A percentile compares a stretch with the other conserved stretches of the same genome.
phyloP scores from a whole-genome alignment of 1,284 basidiomycete species.

The Peniophora sp. region DNA sequence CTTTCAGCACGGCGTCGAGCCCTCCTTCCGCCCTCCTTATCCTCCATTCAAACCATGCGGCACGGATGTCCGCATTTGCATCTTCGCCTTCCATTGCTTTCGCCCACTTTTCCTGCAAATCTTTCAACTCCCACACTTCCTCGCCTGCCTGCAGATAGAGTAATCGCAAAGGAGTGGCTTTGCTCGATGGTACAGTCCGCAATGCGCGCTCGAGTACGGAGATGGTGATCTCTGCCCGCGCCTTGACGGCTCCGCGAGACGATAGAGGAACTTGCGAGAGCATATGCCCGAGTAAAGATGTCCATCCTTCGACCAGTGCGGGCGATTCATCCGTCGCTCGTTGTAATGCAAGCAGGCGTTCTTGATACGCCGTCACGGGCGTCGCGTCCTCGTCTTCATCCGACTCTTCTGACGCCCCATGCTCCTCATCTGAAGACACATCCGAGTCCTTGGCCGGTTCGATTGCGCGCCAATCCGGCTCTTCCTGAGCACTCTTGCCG shows the following conservation, averaged over 20 bases:
- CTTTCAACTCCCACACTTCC: slow-evolving; percentile 54
- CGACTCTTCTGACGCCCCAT: slow-evolving; percentile 9
- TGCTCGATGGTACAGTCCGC: slow-evolving; percentile 33
- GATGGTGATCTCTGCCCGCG: slow-evolving; percentile 61
- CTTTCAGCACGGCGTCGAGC: slow-evolving; percentile 43
- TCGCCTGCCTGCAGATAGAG: slow-evolving; percentile 64
- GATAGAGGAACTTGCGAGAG: slow-evolving; percentile 47
- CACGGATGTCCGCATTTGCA: slow-evolving; percentile 47
- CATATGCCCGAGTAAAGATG: slow-evolving; percentile 55
- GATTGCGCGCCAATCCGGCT: slow-evolving; percentile 15
- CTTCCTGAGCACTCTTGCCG: neutral
- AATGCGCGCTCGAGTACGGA: slow-evolving; percentile 64
- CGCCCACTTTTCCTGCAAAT: slow-evolving; percentile 64
- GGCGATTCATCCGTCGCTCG: slow-evolving; percentile 44
- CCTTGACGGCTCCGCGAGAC: slow-evolving; percentile 58
- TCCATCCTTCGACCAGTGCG: slow-evolving; percentile 49
- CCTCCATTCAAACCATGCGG: slow-evolving; percentile 74
- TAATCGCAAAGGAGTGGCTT: slow-evolving; percentile 45
- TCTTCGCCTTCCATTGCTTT: slow-evolving; percentile 38
- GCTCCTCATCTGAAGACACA: slow-evolving; percentile 5
- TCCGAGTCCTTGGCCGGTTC: slow-evolving; percentile 10
- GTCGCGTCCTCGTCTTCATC: slow-evolving; percentile 24
- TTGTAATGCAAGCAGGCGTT: slow-evolving; percentile 51
- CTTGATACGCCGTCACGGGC: slow-evolving; percentile 45
- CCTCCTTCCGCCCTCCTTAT: slow-evolving; percentile 37